Evolutionary conservation across 106 monocot genomes (phyloP).

Genomic region (Phalaenopsis equestris): DNA sequence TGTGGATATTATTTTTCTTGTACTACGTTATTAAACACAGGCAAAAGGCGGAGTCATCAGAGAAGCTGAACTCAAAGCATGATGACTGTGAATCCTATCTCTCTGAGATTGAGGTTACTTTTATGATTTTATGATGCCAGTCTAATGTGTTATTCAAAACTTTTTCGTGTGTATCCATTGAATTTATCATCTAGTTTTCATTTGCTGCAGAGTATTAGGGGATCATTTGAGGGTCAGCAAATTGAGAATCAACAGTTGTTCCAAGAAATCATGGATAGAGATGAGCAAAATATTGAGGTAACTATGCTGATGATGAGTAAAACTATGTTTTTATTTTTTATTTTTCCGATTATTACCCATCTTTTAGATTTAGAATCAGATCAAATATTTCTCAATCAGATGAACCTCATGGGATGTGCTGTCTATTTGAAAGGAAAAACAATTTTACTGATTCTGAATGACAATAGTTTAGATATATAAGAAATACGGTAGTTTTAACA

Average conservation of each 20-base stretch:
- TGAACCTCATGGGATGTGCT: not conserved
- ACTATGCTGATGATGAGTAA: not conserved
- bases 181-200: not conserved
- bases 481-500: not conserved
- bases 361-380: not conserved
- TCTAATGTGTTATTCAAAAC: not conserved
- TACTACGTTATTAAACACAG: constrained; percentile 19
- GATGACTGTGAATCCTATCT: constrained; percentile 80
- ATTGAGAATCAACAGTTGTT: constrained; percentile 77
- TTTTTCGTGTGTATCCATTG: not conserved
- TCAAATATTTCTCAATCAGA: not conserved
- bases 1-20: not conserved
- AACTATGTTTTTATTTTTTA: not conserved
- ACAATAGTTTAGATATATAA: not conserved
- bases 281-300: constrained; percentile 96
- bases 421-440: too few species aligned
- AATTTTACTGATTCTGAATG: not conserved
- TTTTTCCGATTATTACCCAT: not conserved
- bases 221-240: constrained; percentile 88
- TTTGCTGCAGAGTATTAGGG: constrained; percentile 77
- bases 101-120: constrained; percentile 31
- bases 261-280: constrained; percentile 84
- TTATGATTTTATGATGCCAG: not conserved
- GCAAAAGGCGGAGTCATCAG: constrained; percentile 51
- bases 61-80: constrained; percentile 61